Percentiles rank a stretch among this genome's conserved stretches.
Conservation (phyloP, 2,329 filamentous ascomycete species). For the Fusarium solani-melongenae region DNA sequence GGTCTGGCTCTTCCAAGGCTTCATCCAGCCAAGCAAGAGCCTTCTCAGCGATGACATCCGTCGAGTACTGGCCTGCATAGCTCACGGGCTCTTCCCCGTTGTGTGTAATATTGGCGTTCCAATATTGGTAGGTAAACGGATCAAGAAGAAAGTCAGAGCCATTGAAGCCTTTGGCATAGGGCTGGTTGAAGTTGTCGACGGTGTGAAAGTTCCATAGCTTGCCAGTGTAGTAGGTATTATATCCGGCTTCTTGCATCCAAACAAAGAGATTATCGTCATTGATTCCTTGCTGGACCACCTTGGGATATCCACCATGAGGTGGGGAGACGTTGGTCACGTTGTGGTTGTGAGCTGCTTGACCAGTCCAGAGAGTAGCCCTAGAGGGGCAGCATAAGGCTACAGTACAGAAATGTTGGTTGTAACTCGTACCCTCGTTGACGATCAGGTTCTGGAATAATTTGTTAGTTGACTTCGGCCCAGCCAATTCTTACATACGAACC, state of each 20-base stretch:
- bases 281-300: slow-evolving; percentile 71
- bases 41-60: slow-evolving; percentile 4
- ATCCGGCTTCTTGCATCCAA: slow-evolving; percentile 74
- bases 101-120: slow-evolving; percentile 3
- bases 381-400: slow-evolving; percentile 72
- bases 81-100: slow-evolving; percentile 1
- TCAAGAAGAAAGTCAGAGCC: slow-evolving; percentile 11
- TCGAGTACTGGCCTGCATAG: slow-evolving; percentile 3
- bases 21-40: not conserved
- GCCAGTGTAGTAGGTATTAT: slow-evolving; percentile 77
- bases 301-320: slow-evolving; percentile 57
- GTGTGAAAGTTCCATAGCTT: slow-evolving; percentile 76
- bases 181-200: slow-evolving; percentile 66
- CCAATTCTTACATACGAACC: slow-evolving; percentile 41
- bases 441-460: not conserved
- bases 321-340: slow-evolving; percentile 70
- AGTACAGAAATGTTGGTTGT: slow-evolving; percentile 71
- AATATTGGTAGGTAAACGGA: slow-evolving; percentile 11
- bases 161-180: slow-evolving; percentile 53
- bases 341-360: slow-evolving; percentile 74
- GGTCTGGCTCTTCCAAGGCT: not conserved
- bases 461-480: not conserved
- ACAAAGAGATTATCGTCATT: slow-evolving; percentile 71
- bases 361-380: slow-evolving; percentile 71
- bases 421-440: slow-evolving; percentile 66